phyloP scores from a whole-genome alignment of 164 flowering plant genomes.

The Liquidambar formosana region DNA sequence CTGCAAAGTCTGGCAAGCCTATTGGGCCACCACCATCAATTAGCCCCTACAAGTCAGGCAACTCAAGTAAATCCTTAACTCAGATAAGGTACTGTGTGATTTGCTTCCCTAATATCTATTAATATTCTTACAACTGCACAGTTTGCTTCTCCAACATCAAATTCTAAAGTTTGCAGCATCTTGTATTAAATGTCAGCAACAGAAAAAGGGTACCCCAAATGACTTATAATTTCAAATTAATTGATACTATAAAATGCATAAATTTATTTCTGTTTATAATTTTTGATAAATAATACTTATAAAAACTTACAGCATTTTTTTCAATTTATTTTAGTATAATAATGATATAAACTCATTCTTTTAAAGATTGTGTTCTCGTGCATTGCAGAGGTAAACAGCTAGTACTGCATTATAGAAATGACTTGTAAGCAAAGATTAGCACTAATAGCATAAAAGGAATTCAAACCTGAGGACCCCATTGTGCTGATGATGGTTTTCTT shows the following conservation, averaged over 20 bases:
- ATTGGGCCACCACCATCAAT: slow-evolving; percentile 54
- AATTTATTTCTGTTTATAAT: too few species aligned
- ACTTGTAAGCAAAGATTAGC: background rate
- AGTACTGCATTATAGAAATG: background rate
- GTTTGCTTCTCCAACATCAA: background rate
- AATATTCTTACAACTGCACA: background rate
- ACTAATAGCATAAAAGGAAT: background rate
- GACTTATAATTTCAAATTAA: too few species aligned
- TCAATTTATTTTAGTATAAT: too few species aligned
- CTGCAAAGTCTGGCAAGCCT: slow-evolving; percentile 64
- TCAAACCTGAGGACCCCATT: slow-evolving; percentile 78
- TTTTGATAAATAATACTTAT: too few species aligned
- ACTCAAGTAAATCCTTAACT: background rate
- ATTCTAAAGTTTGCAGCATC: background rate
- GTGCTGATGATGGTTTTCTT: slow-evolving; percentile 50
- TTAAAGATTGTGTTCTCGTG: too few species aligned
- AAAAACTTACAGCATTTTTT: too few species aligned
- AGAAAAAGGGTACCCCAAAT: too few species aligned
- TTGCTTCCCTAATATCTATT: background rate
- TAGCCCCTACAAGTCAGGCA: slow-evolving; percentile 44
- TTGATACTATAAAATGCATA: too few species aligned
- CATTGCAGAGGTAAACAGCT: background rate
- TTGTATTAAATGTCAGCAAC: too few species aligned
- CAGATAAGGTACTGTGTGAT: background rate
- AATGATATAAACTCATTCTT: too few species aligned